Evolutionary conservation across 352 stramenopile genomes (phyloP).

Genomic region (Salisapilia sapeloensis): DNA sequence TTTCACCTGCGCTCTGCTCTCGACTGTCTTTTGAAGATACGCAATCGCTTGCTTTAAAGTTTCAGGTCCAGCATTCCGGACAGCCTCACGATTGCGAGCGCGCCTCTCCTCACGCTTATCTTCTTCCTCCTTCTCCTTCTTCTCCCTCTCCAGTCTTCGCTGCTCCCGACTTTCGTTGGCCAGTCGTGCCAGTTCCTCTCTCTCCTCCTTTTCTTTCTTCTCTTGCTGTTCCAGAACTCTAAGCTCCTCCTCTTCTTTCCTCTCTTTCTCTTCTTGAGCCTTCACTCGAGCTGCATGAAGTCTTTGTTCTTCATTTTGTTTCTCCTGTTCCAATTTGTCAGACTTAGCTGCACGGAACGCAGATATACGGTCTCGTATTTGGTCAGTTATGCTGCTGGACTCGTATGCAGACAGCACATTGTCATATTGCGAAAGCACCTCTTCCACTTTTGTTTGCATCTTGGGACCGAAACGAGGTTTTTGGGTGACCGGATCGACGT

Average conservation of each 20-base stretch:
- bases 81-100: conserved; percentile 4
- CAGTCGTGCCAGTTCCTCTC: conserved; percentile 19
- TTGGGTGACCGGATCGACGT: conserved; percentile 58
- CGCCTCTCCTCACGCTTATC: conserved; percentile 6
- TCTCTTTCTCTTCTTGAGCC: conserved; percentile 1
- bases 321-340: conserved; percentile 1
- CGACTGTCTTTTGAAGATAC: conserved; percentile 21
- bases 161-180: conserved; percentile 41
- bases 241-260: conserved; percentile 5
- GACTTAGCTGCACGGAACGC: conserved; percentile 2
- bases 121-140: conserved; percentile 13
- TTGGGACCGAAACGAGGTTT: conserved; percentile 57
- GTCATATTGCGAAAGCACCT: conserved; percentile 34
- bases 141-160: conserved; percentile 11
- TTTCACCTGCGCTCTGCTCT: conserved; percentile 12
- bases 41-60: conserved; percentile 20
- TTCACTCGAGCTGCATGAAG: too few relatives aligned
- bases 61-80: conserved; percentile 17
- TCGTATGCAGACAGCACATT: conserved; percentile 10
- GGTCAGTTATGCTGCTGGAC: conserved; percentile 8
- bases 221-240: conserved; percentile 7
- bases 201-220: conserved; percentile 11
- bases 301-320: conserved; percentile 1
- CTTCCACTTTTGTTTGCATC: conserved; percentile 45
- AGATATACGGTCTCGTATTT: conserved; percentile 10